Evolutionary conservation across 352 stramenopile genomes (phyloP), one percentile per base, ranked within the genome.

Genomic region (Proteromonas lacertae): DNA sequence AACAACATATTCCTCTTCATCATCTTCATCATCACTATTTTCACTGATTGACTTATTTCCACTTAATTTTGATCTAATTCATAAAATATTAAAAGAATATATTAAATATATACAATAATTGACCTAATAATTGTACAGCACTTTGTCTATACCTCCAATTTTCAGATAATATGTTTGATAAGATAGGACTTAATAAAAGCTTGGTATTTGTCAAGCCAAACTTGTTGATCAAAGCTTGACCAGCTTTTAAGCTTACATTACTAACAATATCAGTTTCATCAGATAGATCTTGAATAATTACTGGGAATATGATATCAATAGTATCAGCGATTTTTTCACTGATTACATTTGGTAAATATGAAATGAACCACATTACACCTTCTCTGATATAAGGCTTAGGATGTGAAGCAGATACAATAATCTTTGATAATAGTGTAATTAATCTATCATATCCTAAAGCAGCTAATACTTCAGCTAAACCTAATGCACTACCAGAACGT

Each of bases 141-240:
- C 76, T 90, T 51, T 93, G 69, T 34, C 89, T 68, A 42, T 98
- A 96, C 39, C 86, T 74, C 73, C 88, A 94, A 56, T 91, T 89
- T 44, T 92, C 73, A 51, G 96, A 78, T 35, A 80, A 77, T 25
- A 99, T 64, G 24, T 82, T 83, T 23, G 64, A 54, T 46, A 96
- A 76, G 4, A 99, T 61, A 46, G 80, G 73, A 28, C 83, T 84
- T 29, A 97, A 48, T 45, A 99, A 76, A 42, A 92, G 80, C n/a
- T 77, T 63, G 25, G 88, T 81, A 53, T 96, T 70, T 29, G 67
- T 69, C 36, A 91, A 71, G 22, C 80, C 86, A 50, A 96, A 80
- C 31, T 69, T 83, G 38, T 79, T 75, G 13, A 98, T 82, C 25
- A 98, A 61, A 13, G 98, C 84, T 50, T 93, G 69, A 23, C 89